Base-by-base conservation (phyloP, 345 rosid genomes). In the Turritis glabra region DNA sequence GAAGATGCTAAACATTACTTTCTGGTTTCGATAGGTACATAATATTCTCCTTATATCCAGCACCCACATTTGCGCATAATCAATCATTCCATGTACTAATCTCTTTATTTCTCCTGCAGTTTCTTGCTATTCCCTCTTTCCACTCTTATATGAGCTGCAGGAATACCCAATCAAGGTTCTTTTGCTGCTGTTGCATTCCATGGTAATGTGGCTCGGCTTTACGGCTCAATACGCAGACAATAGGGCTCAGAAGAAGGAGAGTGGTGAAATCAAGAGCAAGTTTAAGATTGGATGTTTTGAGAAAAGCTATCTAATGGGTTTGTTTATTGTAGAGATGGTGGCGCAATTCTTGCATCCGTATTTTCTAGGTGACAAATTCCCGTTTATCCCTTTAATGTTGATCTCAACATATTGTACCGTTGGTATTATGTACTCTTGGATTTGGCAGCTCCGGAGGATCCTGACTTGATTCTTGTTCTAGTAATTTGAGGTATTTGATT, bases 1-100 rank as follows among this genome's bases (percentile, higher is more conserved):
- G 97, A 88, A 71, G 96, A 95, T 66, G 94, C 99, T n/a, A 85
- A 78, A 73, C 98, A 92, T 37, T 92, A 87, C 83, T 90, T 86
- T 68, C 43, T 89, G 69, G 84, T 95, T 43, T 90, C 96, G 40
- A 83, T 90, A 77, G 97, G 97, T 90, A 87, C 14, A 43, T 19
- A 17, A 10, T 5, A 13, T 75, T 61, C 43, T 60, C 41, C 47
- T 43, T 30, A 12, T 17, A 65, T 8, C 4, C 14, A 10, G 46
- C 5, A 38, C 4, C 38, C 21, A 13, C 13, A 14, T 18, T 13
- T 25, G 9, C 2, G 5, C 1, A 18, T 30, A 50, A 17, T 3
- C 57, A 50, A 5, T 54, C 13, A 4, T 54, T 69, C 11, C 41
- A 64, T 68, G 29, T 29, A 7, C 66, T 46, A 30, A 63, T 33